Evolutionary conservation across 768 basidiomycete genomes (phyloP).

Genomic region (Tephrocybe sp.): DNA sequence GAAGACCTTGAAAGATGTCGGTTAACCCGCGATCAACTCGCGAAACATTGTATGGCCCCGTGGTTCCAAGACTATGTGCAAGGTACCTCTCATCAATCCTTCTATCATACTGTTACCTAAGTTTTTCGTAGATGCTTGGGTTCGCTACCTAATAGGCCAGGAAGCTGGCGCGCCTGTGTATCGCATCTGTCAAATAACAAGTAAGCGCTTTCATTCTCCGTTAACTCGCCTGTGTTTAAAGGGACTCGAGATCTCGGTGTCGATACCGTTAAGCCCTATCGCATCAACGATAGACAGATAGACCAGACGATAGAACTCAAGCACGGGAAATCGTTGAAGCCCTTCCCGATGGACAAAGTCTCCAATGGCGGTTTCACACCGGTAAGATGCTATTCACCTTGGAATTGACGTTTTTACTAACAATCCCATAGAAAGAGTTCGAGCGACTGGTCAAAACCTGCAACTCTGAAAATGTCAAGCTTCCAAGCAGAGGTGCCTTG

Average conservation of each 20-base stretch:
- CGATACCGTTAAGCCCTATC: slow-evolving; percentile 63
- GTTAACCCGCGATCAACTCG: slow-evolving; percentile 68
- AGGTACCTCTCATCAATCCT: slow-evolving; percentile 38
- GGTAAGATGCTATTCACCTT: slow-evolving; percentile 46
- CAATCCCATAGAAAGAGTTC: slow-evolving; percentile 61
- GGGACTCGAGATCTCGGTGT: slow-evolving; percentile 42
- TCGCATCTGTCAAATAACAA: slow-evolving; percentile 75
- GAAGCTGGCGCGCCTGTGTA: slow-evolving; percentile 63
- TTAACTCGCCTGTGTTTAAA: slow-evolving; percentile 1
- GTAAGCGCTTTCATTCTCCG: slow-evolving; percentile 48
- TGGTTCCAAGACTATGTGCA: slow-evolving; percentile 86
- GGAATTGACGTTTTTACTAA: not conserved
- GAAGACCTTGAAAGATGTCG: slow-evolving; percentile 60
- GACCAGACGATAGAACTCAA: slow-evolving; percentile 72
- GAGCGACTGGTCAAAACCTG: slow-evolving; percentile 50
- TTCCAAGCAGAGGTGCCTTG: slow-evolving; percentile 66
- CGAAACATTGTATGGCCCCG: slow-evolving; percentile 67
- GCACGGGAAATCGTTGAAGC: slow-evolving; percentile 63
- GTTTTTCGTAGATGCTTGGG: slow-evolving; percentile 65
- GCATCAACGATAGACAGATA: slow-evolving; percentile 59
- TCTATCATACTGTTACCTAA: slow-evolving; percentile 7
- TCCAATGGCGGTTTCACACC: slow-evolving; percentile 68
- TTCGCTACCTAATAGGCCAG: slow-evolving; percentile 76
- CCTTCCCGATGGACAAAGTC: slow-evolving; percentile 81
- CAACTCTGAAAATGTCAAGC: slow-evolving; percentile 48